Conservation (phyloP, 495 filamentous ascomycete species). For the Penicillium manginii region DNA sequence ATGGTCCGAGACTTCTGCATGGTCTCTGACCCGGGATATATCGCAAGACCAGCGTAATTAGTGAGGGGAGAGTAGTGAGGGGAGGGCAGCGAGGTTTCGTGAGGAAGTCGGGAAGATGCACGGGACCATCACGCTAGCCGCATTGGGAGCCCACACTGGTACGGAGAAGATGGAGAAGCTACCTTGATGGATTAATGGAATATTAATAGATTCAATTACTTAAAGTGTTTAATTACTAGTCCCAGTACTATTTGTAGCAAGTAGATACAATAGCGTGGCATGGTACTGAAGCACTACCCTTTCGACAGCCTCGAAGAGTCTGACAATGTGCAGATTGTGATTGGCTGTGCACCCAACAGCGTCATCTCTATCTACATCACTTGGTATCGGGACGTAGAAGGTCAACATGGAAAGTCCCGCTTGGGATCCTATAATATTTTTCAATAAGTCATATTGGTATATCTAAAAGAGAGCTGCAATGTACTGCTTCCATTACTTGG, state of each 20-base stretch:
- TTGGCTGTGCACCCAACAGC: slow-evolving; percentile 19
- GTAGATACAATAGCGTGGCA: neutral
- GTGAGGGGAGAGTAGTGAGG: slow-evolving; percentile 38
- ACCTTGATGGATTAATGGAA: neutral
- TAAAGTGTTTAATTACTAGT: neutral
- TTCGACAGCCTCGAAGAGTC: slow-evolving; percentile 12
- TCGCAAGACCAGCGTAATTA: slow-evolving; percentile 35
- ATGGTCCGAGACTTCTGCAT: slow-evolving; percentile 58
- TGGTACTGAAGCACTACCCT: neutral
- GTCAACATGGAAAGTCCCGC: too few species aligned
- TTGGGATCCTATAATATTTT: too few species aligned
- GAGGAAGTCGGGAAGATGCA: slow-evolving; percentile 38
- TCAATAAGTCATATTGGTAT: too few species aligned
- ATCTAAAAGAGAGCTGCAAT: too few species aligned
- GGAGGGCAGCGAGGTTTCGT: slow-evolving; percentile 38
- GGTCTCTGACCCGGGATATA: slow-evolving; percentile 39
- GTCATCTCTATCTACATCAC: neutral
- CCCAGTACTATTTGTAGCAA: neutral
- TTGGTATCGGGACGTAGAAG: too few species aligned
- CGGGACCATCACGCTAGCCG: slow-evolving; percentile 50
- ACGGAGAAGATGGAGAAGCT: neutral
- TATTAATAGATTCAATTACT: neutral
- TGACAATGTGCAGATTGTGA: slow-evolving; percentile 32
- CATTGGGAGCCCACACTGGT: slow-evolving; percentile 27
- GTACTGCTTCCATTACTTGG: too few species aligned